These are phyloP conservation scores for Leccinum imitatum DNA, from an alignment of 768 basidiomycete species.

Conservation along the genomic window DNA sequence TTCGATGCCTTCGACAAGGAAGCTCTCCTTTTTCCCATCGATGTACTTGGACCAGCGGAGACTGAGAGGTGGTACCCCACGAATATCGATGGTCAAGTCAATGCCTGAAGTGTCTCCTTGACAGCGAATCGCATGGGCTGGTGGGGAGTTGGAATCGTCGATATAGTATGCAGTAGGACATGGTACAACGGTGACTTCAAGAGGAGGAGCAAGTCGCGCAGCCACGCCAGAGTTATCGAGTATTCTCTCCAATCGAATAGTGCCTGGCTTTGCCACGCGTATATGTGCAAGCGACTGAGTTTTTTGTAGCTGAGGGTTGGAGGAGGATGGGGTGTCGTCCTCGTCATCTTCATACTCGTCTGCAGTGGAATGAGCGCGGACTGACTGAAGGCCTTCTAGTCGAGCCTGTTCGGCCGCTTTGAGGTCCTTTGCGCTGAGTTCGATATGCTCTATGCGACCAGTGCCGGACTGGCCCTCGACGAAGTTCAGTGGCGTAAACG, in stretches of 20 bases:
- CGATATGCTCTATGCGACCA: slow-evolving; percentile 51
- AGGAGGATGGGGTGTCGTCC: slow-evolving; percentile 28
- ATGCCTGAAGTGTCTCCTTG: slow-evolving; percentile 61
- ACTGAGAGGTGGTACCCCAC: slow-evolving; percentile 74
- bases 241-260: slow-evolving; percentile 71
- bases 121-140: slow-evolving; percentile 56
- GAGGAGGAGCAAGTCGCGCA: slow-evolving; percentile 66
- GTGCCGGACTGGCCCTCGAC: slow-evolving; percentile 39
- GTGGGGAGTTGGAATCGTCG: slow-evolving; percentile 34
- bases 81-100: slow-evolving; percentile 61
- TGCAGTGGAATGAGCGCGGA: slow-evolving; percentile 45
- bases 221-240: slow-evolving; percentile 67
- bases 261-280: slow-evolving; percentile 69
- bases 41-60: slow-evolving; percentile 74
- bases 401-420: slow-evolving; percentile 64
- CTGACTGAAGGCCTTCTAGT: slow-evolving; percentile 48
- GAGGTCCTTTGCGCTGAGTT: slow-evolving; percentile 62
- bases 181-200: slow-evolving; percentile 71
- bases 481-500: slow-evolving; percentile 62
- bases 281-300: slow-evolving; percentile 77
- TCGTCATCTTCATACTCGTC: slow-evolving; percentile 73
- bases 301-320: slow-evolving; percentile 56
- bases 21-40: slow-evolving; percentile 64
- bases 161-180: slow-evolving; percentile 78
- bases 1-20: slow-evolving; percentile 84